Base-by-base conservation (phyloP, 2,329 filamentous ascomycete species). In the Fusarium sp. region DNA sequence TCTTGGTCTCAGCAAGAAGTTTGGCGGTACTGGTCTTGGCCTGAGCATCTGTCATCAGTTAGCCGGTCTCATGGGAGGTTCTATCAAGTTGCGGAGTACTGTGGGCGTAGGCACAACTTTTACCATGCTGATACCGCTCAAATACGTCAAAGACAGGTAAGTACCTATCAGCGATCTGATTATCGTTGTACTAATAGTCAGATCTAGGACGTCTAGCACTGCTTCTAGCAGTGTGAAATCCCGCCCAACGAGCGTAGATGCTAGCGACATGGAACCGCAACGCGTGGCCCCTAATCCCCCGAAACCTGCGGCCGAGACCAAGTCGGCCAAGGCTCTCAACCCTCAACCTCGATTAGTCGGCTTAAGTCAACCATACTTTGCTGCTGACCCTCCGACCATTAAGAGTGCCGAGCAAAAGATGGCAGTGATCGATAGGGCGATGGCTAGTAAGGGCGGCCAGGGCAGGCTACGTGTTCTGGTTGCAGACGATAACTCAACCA, bases 1-100 rank as follows among this genome's bases (percentile, higher is more conserved):
- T 75, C 81, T 96, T 2, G 92, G 93, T 1, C 81, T 97, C 17
- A 96, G 92, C 81, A 96, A 93, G 78, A 96, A 96, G 74, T 96
- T 90, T 75, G 93, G 93, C 19, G 94, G 94, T 17, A 97, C 94
- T 1, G 94, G 94, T 6, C 82, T 97, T 3, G 94, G 94, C 3
- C 79, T 97, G 55, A 95, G 92, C 74, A 97, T 97, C 72, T 97
- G 93, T 79, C 90, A 92, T 20, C 94, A 97, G 76, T 82, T 97
- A 37, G 92, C 93, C 5, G 88, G 83, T 17, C 81, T 97, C 17
- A 97, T 97, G 93, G 90, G 89, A 49, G 94, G 94, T 11, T 87
- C 82, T 1, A 92, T 97, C 50, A 83, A 83, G 4, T 81, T 97
- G 35, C 86, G 84, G 65, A 97, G 93, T 74, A 87, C 88, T 8